Base-by-base conservation (phyloP, 2,329 filamentous ascomycete genomes). In the Lasiodiplodia citricola region DNA sequence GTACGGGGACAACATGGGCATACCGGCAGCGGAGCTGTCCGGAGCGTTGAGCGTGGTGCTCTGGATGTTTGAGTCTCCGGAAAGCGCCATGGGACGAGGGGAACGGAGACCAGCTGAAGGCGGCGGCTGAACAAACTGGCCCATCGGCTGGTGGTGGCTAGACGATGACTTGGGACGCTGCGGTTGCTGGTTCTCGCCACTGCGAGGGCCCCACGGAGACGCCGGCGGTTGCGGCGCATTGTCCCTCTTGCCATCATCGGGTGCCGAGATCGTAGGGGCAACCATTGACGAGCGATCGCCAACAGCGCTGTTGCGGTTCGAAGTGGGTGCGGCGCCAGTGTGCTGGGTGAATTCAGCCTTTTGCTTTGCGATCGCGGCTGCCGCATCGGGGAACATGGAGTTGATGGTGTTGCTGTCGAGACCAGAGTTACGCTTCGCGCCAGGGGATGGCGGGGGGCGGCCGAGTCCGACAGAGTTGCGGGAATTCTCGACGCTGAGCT, bases 381-480 rank as follows among this genome's bases (percentile, higher is more conserved):
- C 96, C 55, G 96, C 96, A 83, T 99, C 96, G 7, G 96, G 96
- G 80, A 99, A 99, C 96, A 99, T 98, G 75, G 93, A 94, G 81
- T 97, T 97, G 81, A 99, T 97, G 28, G 93, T 96, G 38, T 91
- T 93, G 5, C 93, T 87, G 78, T 98, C 95, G 68, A 99, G 89
- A n/a, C 92, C 94, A 56, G 96, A 98, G 79, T 97, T 96, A 74
- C 96, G 91, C 84, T 97, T 98, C 64, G 90, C 88, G 64, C 91
- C 87, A 14, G 93, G 89, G 62, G 91, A 92, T 68, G 91, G 89
- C 50, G 92, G 91, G 71, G 91, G 92, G 72, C 95, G 93, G 37
- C 82, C 82, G 67, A 84, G 79, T 37, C 89, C 89, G 75, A 97
- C 86, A 1, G 95, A 97, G 82, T 94, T 96, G 73, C 95, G 90